Evolutionary conservation across 495 filamentous ascomycete genomes (phyloP), one percentile per base, ranked within the genome.

Genomic region (Pyrenula aspistea): DNA sequence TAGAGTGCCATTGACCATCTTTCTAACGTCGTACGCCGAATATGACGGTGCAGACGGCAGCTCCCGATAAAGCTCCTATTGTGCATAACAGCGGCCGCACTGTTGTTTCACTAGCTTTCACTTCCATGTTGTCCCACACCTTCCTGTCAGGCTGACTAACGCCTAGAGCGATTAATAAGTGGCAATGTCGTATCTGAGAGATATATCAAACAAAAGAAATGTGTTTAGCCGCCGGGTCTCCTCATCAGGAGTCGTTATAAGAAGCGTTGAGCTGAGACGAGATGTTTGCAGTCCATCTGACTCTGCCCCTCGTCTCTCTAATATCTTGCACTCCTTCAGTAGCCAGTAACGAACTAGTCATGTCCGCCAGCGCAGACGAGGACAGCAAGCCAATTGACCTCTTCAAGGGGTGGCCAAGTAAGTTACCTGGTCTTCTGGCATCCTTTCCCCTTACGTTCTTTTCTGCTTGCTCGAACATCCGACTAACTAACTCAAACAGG

Each of bases 61-160:
- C 68, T 19, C 70, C 72, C 15, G 59, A 66, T 36, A 56, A 63
- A 56, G 72, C 70, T 1, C 54, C 56, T 19, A 21, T 65, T 53
- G 70, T 73, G 56, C 70, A 68, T 22, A 53, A 61, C 20, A n/a
- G n/a, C 50, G 77, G 75, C 25, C 75, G 71, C 12, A 65, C 80
- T 22, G 51, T 80, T 20, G 71, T 79, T 49, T 75, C 77, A 23
- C 74, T 77, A 22, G 73, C 72, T 56, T 75, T 75, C 0, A 77
- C 80, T 60, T 63, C 69, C 0, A 77, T 79, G 58, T 42, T 42
- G 15, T 15, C 31, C 4, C 15, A 42, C 31, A 42, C 31, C 31
- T 4, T 15, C 31, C 31, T 15, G 31, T 42, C 31, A 15, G 31
- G 31, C 31, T 42, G 31, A 42, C 31, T 42, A 42, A 42, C 8